Base-by-base conservation (phyloP, 2,329 filamentous ascomycete genomes). In the Tolypocladium sp. region DNA sequence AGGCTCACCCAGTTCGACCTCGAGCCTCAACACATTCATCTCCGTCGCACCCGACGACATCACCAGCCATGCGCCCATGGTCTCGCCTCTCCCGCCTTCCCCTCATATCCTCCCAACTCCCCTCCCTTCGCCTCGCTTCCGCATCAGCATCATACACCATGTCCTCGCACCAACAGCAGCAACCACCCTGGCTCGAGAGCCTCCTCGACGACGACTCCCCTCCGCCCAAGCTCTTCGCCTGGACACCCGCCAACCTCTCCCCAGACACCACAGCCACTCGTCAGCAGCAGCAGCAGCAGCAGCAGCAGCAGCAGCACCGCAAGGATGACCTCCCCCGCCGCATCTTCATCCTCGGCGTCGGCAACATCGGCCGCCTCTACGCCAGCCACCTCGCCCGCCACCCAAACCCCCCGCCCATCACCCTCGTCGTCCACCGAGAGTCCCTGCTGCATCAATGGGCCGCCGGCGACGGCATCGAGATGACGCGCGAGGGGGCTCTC, bases 331-430 rank as follows among this genome's bases (percentile, higher is more conserved):
- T 65, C 35, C 57, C 68, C 41, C 69, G 69, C n/a, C 81, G 86
- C 40, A 87, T 96, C 62, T 85, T 94, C 68, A 81, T 97, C 55
- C 76, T 96, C 3, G 92, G 93, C 13, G 70, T 89, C 13, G 92
- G 92, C 41, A 95, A 91, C 69, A 79, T 96, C 15, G 92, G 92
- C 17, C 85, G 85, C 51, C 83, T 97, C 33, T 84, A 92, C 63
- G 91, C 92, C 33, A 86, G 88, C 69, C 84, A 85, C 27, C 77
- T 97, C 13, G 82, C 84, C 27, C 79, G 82, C 25, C 76, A 85
- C 10, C 66, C 73, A 1, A 73, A 82, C 25, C 80, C 82, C 3
- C 90, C 91, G 5, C 89, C 89, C 0, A 82, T 96, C 42, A 93
- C 91, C 0, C 79, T 97, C 7, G 80, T 96, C n/a, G 80, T 96